Base-by-base conservation (phyloP, 1,139 yeast species). In the Lizanozyma gosingica region DNA sequence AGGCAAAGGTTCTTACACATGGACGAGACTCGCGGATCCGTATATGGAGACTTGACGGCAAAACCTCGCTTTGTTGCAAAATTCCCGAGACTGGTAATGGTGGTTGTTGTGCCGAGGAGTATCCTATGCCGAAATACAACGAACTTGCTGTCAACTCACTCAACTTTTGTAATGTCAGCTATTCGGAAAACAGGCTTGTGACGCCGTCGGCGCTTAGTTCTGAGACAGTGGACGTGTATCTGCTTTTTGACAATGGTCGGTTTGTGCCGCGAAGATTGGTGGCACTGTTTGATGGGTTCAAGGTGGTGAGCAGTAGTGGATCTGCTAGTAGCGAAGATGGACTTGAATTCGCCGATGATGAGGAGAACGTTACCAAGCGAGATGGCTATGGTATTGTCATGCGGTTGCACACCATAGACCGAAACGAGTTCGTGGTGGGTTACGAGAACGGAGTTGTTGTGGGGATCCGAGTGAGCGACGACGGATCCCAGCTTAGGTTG, bases 21-120 rank as follows among this genome's bases (percentile, higher is more conserved):
- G 75, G 78, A 0, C 63, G 76, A 45, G 85, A 79, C 50, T 69
- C 78, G 1, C 57, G 60, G 15, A 53, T 76, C 6, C 67, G 66
- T 39, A 54, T 78, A 14, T 78, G 83, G 83, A 51, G 59, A n/a
- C n/a, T n/a, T n/a, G n/a, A n/a, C n/a, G n/a, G n/a, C n/a, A n/a
- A n/a, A n/a, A n/a, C n/a, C n/a, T n/a, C n/a, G n/a, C n/a, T n/a
- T n/a, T n/a, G n/a, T n/a, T n/a, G n/a, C n/a, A n/a, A n/a, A n/a
- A n/a, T n/a, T n/a, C n/a, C n/a, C n/a, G n/a, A n/a, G n/a, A n/a
- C n/a, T n/a, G n/a, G n/a, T n/a, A n/a, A n/a, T n/a, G n/a, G n/a
- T n/a, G n/a, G n/a, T n/a, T n/a, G n/a, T n/a, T n/a, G n/a, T n/a
- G n/a, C n/a, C n/a, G n/a, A n/a, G n/a, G n/a, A n/a, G n/a, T n/a